Evolutionary conservation across 75 land plant species (phyloP).

Genomic region (Larix kaempferi): DNA sequence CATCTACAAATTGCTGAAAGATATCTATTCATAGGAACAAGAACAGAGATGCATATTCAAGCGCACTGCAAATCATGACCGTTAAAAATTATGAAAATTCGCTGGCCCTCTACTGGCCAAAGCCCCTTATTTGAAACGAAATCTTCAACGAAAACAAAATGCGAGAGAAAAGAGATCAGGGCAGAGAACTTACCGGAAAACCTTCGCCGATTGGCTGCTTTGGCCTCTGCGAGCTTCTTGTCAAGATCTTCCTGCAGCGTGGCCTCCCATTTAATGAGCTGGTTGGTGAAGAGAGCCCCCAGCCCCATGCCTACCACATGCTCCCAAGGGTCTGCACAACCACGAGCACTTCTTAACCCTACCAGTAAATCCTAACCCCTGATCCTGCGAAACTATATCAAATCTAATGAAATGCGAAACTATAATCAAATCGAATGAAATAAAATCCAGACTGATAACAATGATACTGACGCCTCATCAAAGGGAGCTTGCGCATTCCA

Average conservation of each 20-base stretch:
- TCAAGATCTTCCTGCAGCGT: slow-evolving; percentile 76
- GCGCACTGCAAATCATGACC: no score
- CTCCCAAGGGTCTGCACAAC: slow-evolving; percentile 84
- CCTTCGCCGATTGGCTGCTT: slow-evolving; percentile 72
- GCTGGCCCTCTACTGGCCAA: no score
- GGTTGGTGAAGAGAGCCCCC: slow-evolving; percentile 73
- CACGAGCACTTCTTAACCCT: not conserved
- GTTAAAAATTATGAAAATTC: no score
- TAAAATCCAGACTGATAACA: not conserved
- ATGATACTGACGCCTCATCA: slow-evolving; percentile 65
- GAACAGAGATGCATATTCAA: no score
- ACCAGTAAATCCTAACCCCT: slow-evolving; percentile 5
- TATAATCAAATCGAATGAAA: not conserved
- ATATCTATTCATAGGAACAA: no score
- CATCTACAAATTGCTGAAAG: no score
- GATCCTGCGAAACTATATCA: not conserved
- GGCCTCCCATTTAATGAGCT: slow-evolving; percentile 82
- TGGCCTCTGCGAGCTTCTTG: slow-evolving; percentile 71
- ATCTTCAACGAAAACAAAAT: no score
- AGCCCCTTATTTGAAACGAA: no score
- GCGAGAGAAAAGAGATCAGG: no score
- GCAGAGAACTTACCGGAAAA: slow-evolving; percentile 47
- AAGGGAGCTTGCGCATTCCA: slow-evolving; percentile 83
- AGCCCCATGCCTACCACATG: slow-evolving; percentile 87
- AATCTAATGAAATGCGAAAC: not conserved